Evolutionary conservation across 148 eudicot genomes (phyloP).

Genomic region (Euryodendron excelsum): DNA sequence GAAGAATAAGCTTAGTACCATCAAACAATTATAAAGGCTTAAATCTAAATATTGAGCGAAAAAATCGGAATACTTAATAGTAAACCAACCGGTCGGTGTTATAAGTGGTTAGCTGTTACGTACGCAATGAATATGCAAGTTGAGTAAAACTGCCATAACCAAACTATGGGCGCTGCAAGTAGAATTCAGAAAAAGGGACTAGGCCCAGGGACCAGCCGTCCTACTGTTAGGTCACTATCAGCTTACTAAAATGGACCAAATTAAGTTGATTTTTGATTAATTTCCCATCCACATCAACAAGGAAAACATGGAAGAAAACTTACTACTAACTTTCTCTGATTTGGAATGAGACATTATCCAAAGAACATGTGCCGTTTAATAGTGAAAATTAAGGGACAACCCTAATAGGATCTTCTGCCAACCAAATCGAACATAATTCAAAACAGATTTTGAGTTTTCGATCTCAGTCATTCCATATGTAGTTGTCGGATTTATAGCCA

Average conservation of each 20-base stretch:
- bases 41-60: no score
- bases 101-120: no score
- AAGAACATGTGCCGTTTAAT: no score
- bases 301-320: conserved; percentile 2
- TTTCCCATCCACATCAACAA: neutral
- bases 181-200: no score
- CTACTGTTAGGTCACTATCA: conserved; percentile 4
- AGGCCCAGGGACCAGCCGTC: neutral
- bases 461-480: neutral
- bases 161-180: no score
- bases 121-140: neutral
- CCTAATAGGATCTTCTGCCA: neutral
- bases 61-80: no score
- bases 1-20: no score
- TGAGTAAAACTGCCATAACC: no score
- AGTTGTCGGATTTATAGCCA: neutral
- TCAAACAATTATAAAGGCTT: no score
- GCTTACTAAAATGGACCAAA: conserved; percentile 11
- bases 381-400: no score
- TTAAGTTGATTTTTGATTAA: neutral
- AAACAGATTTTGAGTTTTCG: neutral
- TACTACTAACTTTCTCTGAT: neutral
- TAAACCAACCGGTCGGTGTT: no score
- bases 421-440: conserved; percentile 8
- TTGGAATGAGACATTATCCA: no score